These are phyloP conservation scores for Phytophthora pini DNA, from an alignment of 352 stramenopile species.

Conservation along the genomic window DNA sequence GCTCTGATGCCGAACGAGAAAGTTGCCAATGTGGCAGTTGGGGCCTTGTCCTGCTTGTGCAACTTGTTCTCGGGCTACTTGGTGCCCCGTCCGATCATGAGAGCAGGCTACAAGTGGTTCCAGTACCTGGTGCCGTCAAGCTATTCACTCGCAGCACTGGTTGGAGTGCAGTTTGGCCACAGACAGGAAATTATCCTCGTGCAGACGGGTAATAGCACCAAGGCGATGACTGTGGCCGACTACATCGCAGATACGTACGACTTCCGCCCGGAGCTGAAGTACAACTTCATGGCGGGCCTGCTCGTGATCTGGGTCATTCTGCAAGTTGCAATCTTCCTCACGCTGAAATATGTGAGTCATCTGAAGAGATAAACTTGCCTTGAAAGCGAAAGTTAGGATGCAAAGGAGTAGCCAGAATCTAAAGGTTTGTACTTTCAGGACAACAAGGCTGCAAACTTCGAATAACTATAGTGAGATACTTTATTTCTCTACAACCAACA, in stretches of 20 bases:
- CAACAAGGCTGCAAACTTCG: too few relatives aligned
- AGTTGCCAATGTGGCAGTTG: conserved; percentile 21
- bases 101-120: conserved; percentile 58
- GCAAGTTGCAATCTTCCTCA: conserved; percentile 24
- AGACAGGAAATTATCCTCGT: conserved; percentile 23
- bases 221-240: background rate
- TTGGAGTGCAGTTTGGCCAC: conserved; percentile 33
- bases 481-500: background rate
- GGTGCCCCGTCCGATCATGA: conserved; percentile 10
- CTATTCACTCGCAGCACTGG: conserved; percentile 48
- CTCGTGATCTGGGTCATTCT: conserved; percentile 34
- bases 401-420: too few relatives aligned
- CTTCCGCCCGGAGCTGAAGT: conserved; percentile 44
- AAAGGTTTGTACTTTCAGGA: too few relatives aligned
- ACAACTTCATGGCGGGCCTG: conserved; percentile 41
- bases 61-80: conserved; percentile 36
- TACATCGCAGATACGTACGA: conserved; percentile 39
- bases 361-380: conserved; percentile 52
- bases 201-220: background rate
- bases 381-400: background rate
- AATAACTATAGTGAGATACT: background rate
- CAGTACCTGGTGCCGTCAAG: conserved; percentile 55
- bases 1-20: background rate
- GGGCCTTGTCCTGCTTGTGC: conserved; percentile 50
- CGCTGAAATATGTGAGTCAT: conserved; percentile 52